Evolutionary conservation across 75 land plant genomes (phyloP).

Genomic region (Picea sitchensis): DNA sequence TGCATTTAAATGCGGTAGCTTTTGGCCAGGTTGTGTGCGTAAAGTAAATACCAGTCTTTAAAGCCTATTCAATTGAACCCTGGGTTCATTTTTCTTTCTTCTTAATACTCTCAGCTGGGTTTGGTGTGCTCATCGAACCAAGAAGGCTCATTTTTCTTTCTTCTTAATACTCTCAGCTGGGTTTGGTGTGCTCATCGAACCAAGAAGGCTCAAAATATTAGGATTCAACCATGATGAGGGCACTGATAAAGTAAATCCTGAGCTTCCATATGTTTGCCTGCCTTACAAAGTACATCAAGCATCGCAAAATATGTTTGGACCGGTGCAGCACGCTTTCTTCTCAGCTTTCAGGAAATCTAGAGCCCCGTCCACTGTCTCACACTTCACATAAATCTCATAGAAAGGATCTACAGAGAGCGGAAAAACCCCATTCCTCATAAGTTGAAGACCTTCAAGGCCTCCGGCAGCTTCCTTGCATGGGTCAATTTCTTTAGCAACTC

Average conservation of each 20-base stretch:
- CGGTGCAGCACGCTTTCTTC: constrained; percentile 26
- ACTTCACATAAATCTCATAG: constrained; percentile 34
- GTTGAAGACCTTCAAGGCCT: constrained; percentile 44
- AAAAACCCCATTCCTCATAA: constrained; percentile 51
- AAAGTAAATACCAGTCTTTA: background rate
- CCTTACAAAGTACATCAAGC: constrained; percentile 39
- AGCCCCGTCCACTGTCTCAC: constrained; percentile 57
- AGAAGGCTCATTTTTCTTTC: constrained; percentile 16
- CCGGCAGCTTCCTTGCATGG: constrained; percentile 44
- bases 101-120: constrained; percentile 2
- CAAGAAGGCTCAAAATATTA: constrained; percentile 39
- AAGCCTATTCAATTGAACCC: background rate
- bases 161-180: background rate
- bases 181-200: constrained; percentile 23
- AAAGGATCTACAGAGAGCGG: constrained; percentile 55
- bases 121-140: constrained; percentile 28
- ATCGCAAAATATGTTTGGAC: constrained; percentile 26
- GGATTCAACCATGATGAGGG: constrained; percentile 53
- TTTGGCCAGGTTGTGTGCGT: background rate
- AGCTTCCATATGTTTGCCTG: constrained; percentile 60
- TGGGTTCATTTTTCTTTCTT: background rate
- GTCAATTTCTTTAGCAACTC: constrained; percentile 38
- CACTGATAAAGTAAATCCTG: constrained; percentile 53
- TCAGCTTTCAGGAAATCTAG: constrained; percentile 33
- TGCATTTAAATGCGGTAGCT: background rate